Percentiles rank a stretch among this genome's conserved stretches.
Evolutionary conservation across 441 rosid genomes (phyloP).

Genomic region (Metrosideros polymorpha): DNA sequence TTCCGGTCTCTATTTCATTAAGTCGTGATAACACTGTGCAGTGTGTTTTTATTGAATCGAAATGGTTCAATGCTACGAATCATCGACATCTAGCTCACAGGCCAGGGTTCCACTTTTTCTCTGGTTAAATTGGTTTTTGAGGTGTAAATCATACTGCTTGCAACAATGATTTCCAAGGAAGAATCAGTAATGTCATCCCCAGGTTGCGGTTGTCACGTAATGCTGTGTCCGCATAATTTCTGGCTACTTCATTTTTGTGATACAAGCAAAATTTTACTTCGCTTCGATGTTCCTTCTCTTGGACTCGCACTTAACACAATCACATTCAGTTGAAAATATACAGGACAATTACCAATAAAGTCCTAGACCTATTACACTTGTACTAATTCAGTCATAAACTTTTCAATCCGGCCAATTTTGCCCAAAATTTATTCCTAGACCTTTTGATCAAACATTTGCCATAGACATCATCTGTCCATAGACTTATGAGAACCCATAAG

Average conservation of each 20-base stretch:
- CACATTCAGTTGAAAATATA: no score
- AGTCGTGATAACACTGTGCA: no score
- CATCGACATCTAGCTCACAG: neutral
- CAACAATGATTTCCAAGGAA: neutral
- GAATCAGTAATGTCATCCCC: neutral
- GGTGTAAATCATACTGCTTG: neutral
- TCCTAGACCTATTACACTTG: no score
- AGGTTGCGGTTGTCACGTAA: neutral
- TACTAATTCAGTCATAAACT: no score
- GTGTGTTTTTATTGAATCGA: neutral
- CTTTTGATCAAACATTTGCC: neutral
- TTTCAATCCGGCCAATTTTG: no score
- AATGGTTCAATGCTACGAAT: neutral
- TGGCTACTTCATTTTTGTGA: no score
- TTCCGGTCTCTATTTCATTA: neutral
- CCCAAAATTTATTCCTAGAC: no score
- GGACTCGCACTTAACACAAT: no score
- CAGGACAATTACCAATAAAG: no score
- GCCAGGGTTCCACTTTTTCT: neutral
- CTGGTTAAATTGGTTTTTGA: neutral
- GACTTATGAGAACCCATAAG: neutral
- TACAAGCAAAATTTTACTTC: no score
- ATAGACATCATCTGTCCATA: neutral
- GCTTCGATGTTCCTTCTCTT: no score
- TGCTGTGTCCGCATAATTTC: neutral